A percentile compares a stretch with the other conserved stretches of the same genome.
These are phyloP conservation scores for Saitozyma podzolica DNA, from an alignment of 768 basidiomycete species.

Conservation along the genomic window DNA sequence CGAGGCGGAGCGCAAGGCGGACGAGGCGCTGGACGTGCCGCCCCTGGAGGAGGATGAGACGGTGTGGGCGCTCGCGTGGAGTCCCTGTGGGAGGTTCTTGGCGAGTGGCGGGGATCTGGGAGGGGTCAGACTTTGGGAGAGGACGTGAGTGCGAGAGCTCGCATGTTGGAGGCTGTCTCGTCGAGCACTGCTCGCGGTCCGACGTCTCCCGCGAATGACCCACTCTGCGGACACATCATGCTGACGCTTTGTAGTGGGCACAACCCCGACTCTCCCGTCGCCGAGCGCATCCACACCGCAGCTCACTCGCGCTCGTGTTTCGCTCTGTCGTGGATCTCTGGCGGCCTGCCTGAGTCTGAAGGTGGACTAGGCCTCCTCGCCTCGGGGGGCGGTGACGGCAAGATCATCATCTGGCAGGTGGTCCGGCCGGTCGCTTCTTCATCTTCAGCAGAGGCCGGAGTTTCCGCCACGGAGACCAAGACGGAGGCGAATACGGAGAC, in stretches of 20 bases:
- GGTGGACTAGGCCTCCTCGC: conserved; percentile 73
- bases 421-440: neutral
- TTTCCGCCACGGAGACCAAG: neutral
- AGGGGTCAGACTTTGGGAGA: conserved; percentile 81
- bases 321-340: conserved; percentile 33
- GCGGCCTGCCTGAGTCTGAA: conserved; percentile 15
- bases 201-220: neutral
- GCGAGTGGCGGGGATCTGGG: conserved; percentile 84
- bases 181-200: neutral
- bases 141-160: conserved; percentile 48
- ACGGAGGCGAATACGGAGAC: neutral
- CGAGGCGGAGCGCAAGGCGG: conserved; percentile 18
- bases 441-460: neutral
- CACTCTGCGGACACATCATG: neutral
- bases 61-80: conserved; percentile 83
- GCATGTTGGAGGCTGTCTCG: no score
- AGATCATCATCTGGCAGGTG: conserved; percentile 77
- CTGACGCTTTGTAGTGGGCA: conserved; percentile 21
- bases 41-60: conserved; percentile 58
- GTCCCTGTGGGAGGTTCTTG: conserved; percentile 75
- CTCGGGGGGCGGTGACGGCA: conserved; percentile 81
- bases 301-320: conserved; percentile 43
- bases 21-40: conserved; percentile 35
- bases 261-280: conserved; percentile 36
- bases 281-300: conserved; percentile 29